These are phyloP conservation scores for Alternaria tenuissima DNA, from an alignment of 2,329 filamentous ascomycete genomes.

Conservation along the genomic window DNA sequence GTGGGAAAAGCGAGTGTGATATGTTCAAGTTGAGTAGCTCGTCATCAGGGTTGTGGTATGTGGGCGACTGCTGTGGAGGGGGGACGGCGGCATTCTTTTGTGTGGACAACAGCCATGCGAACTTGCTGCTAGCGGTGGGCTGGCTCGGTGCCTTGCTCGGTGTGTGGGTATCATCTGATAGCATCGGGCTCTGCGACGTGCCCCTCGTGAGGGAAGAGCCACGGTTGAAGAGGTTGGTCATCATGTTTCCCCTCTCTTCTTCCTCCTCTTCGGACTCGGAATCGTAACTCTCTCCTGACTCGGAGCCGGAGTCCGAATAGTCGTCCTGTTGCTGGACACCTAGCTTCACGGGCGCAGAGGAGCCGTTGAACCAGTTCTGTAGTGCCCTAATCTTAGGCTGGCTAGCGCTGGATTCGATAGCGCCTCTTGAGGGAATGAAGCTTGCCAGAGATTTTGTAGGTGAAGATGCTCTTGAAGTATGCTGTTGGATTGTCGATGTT, in stretches of 20 bases:
- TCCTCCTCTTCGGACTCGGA: conserved; percentile 33
- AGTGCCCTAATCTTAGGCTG: conserved; percentile 48
- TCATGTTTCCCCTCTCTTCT: conserved; percentile 42
- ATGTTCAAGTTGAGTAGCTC: conserved; percentile 66
- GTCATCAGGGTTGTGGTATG: conserved; percentile 50
- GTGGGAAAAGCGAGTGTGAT: conserved; percentile 62
- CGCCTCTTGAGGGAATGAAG: conserved; percentile 48
- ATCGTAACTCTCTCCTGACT: conserved; percentile 38
- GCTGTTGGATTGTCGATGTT: conserved; percentile 48
- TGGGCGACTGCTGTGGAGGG: conserved; percentile 35
- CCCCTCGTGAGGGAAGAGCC: conserved; percentile 36
- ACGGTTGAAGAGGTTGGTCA: conserved; percentile 46
- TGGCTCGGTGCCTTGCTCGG: conserved; percentile 32
- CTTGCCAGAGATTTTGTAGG: conserved; percentile 51
- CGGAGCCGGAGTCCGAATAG: conserved; percentile 41
- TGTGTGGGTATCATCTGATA: conserved; percentile 23
- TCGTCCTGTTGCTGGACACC: conserved; percentile 45
- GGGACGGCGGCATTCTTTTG: conserved; percentile 44
- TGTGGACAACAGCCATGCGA: conserved; percentile 48
- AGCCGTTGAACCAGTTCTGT: conserved; percentile 63
- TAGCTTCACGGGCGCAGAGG: conserved; percentile 59
- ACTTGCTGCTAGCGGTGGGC: conserved; percentile 42
- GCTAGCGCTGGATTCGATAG: conserved; percentile 41
- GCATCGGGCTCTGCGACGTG: conserved; percentile 31
- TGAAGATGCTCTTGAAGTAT: conserved; percentile 51